Percentiles rank a stretch among this genome's conserved stretches.
Conservation (phyloP, 2,329 filamentous ascomycete species). For the Scedosporium dehoogii region DNA sequence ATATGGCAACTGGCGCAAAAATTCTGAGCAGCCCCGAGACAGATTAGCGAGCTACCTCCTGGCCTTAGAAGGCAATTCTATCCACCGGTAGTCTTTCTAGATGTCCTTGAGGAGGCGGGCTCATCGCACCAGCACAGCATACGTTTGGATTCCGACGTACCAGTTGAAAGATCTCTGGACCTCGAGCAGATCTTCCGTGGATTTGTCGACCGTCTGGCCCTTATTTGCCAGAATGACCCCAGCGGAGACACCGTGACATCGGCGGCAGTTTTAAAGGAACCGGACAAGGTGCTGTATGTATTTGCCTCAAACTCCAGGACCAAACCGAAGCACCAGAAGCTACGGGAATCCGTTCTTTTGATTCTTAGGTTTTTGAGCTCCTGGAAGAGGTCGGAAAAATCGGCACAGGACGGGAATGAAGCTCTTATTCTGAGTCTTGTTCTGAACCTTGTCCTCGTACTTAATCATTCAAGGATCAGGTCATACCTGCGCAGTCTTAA, state of each 20-base stretch:
- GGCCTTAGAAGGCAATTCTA: neutral
- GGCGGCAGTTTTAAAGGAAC: constrained; percentile 17
- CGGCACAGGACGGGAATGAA: neutral
- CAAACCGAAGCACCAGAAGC: neutral
- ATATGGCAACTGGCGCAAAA: no score
- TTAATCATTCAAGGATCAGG: neutral
- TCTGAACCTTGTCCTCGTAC: neutral
- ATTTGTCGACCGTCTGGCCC: constrained; percentile 21
- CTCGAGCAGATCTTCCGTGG: constrained; percentile 15
- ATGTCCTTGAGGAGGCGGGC: neutral
- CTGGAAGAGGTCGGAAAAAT: rapidly evolving
- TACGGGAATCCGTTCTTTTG: neutral
- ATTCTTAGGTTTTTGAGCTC: neutral
- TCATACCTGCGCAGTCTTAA: neutral
- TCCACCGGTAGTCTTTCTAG: neutral
- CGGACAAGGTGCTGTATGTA: constrained; percentile 18
- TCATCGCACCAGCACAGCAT: neutral
- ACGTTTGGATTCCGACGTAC: neutral
- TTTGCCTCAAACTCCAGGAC: constrained; percentile 20
- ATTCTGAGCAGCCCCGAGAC: neutral
- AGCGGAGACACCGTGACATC: constrained; percentile 15
- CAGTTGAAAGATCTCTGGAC: constrained; percentile 2
- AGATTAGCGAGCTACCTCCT: neutral
- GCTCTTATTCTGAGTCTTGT: neutral
- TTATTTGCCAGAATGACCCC: constrained; percentile 17